Evolutionary conservation across 2,329 filamentous ascomycete genomes (phyloP), one percentile per base, ranked within the genome.

Genomic region (Phyllosticta citribraziliensis): DNA sequence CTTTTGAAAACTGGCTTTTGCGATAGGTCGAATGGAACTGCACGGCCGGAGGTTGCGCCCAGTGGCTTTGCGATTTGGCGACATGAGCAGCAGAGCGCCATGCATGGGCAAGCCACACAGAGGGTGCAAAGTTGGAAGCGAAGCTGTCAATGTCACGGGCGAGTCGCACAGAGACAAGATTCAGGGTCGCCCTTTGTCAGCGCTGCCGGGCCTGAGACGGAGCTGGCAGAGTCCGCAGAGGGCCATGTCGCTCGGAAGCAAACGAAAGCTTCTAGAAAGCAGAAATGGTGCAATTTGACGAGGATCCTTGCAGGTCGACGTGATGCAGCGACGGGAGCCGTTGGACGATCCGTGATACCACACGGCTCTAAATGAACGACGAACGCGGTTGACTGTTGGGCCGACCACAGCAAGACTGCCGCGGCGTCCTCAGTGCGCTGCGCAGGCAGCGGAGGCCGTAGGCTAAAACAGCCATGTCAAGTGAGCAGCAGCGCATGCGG

Each of bases 241-340:
- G 22, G 22, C 27, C 6, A 30, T 30, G 27, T 30, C 27, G 40
- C n/a, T 53, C 52, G 27, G 58, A 61, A 61, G 58, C 40, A 61
- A 54, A 22, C 56, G 58, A 61, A 61, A 61, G 33, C 25, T 61
- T 61, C 58, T 51, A 47, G 58, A 61, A 61, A 47, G 53, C 54
- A 50, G 58, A 52, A 52, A 50, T 24, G 40, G 50, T 55, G 57
- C 57, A 60, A 60, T 60, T 55, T 60, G 52, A 40, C 57, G 24
- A 55, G 47, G 30, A 60, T 60, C 57, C 57, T 60, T 51, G 57
- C 57, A 33, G 47, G 24, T 40, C 54, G 30, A 55, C 52, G 33
- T 60, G 57, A 58, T 58, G 57, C 57, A 58, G 40, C 53, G 57
- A 30, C 27, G 27, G 57, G 57, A 47, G 40, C 57, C 57, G 51